Evolutionary conservation across 352 stramenopile genomes (phyloP), one percentile per base, ranked within the genome.

Genomic region (Phytophthora hibernalis): DNA sequence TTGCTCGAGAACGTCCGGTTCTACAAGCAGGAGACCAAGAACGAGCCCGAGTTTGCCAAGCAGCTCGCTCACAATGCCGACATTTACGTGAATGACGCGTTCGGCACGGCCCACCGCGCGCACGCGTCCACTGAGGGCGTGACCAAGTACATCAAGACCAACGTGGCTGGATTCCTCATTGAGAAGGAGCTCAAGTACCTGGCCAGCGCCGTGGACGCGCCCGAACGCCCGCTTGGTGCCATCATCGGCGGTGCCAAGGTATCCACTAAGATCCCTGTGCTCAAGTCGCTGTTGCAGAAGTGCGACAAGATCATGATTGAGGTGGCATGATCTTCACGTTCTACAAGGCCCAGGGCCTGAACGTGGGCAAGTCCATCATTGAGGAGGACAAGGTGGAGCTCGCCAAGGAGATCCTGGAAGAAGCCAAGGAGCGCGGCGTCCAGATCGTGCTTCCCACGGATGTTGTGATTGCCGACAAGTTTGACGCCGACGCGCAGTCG

Each of bases 151-250:
- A 89, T 99, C 40, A 67, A 89, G 43, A 96, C 89, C 10, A 97
- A 84, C 49, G 96, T 98, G 40, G 96, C 89, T 50, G 97, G 97
- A 53, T 98, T 98, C 72, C 81, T 99, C 49, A 92, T 99, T 71
- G 95, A 98, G 60, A 99, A 99, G 86, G 97, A 99, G 81, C 90
- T 99, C 50, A 90, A 98, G 80, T 99, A 99, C 80, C 83, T 99
- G 12, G 72, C 77, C 20, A 85, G 89, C 66, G 94, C 96, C 13
- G 85, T 99, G 28, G 83, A 97, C 28, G 76, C 82, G 26, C 95
- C 95, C 31, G 78, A 94, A 53, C 92, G 94, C 30, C 97, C 97
- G n/a, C 94, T 99, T 54, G 95, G 91, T 40, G 95, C 95, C 21
- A 93, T 99, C 66, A 96, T 99, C 66, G 97, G 97, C 47, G 97